Evolutionary conservation across 306 rosid species (phyloP).

Genomic region (Luffa acutangula): DNA sequence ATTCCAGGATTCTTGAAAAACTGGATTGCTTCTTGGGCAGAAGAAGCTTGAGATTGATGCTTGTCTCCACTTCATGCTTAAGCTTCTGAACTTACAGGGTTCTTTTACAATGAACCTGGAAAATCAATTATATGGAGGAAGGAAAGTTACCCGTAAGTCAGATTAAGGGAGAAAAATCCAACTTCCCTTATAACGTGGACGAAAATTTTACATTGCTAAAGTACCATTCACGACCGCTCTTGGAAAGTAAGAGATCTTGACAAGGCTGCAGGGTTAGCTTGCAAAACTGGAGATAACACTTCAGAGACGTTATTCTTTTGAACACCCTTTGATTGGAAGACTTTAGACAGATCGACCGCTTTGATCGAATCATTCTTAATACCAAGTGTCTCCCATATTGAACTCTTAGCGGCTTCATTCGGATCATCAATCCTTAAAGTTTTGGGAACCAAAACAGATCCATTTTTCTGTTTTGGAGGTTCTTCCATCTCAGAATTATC

Average conservation of each 20-base stretch:
- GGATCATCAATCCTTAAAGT: conserved; percentile 85
- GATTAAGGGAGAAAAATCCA: conserved; percentile 17
- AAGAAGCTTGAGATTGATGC: conserved; percentile 9
- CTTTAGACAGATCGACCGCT: conserved; percentile 55
- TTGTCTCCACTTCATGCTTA: conserved; percentile 5
- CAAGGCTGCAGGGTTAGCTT: conserved; percentile 90
- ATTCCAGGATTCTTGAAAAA: conserved; percentile 21
- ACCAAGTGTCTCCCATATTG: conserved; percentile 90
- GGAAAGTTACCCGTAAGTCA: conserved; percentile 8
- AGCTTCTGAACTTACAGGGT: background rate
- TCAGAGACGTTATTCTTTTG: conserved; percentile 35
- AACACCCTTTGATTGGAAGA: conserved; percentile 42
- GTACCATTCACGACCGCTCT: conserved; percentile 41
- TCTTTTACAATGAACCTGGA: background rate
- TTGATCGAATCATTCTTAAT: conserved; percentile 60
- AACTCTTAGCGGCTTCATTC: conserved; percentile 84
- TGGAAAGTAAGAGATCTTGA: conserved; percentile 72
- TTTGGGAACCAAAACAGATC: conserved; percentile 70
- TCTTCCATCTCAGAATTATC: conserved; percentile 27
- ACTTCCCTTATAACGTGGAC: conserved; percentile 3
- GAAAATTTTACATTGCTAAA: background rate
- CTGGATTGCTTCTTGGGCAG: conserved; percentile 3
- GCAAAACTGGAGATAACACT: conserved; percentile 34
- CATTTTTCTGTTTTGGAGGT: conserved; percentile 37
- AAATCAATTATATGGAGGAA: background rate